Base-by-base conservation (phyloP, 768 basidiomycete species). In the Leccinum truebloodii region DNA sequence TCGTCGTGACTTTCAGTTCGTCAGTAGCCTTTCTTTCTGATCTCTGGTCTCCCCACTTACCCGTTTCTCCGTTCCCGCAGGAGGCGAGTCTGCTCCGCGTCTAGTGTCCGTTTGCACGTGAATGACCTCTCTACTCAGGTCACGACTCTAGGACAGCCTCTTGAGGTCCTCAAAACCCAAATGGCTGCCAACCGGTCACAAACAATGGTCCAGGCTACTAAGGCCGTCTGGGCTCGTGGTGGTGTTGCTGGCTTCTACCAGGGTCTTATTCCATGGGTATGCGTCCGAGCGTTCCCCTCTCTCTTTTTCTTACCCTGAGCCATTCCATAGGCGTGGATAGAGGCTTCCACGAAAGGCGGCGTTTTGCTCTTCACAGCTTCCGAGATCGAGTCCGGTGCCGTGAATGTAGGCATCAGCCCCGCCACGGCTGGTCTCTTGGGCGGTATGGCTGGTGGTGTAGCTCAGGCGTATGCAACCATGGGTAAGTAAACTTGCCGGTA, bases 111-210 rank as follows among this genome's bases (percentile, higher is more conserved):
- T 30, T 4, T 44, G 30, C 49, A 55, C 28, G 35, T 48, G 22
- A 60, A 64, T 34, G n/a, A 49, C 32, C 16, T 55, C 58, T 54
- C 39, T 48, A 46, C 20, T 22, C 70, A 98, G 89, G 97, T 99
- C 66, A 98, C 97, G 59, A 98, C 96, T 9, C 85, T 99, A 32
- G 97, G 97, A 39, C 97, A 99, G 80, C 97, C 97, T 22, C 79
- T 99, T 60, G 97, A 99, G 79, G 97, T 98, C 35, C 77, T 98
- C 66, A 99, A 99, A 79, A 99, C 97, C 18, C 97, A 99, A 74
- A 98, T 99, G 97, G 97, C 97, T 60, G 94, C 95, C 62, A 95
- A 96, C 79, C 87, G 97, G 62, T 86, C 84, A 10, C 95, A 99
- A 74, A 81, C 89, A 13, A 97, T 99, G 94, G 67, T 81, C 61